Evolutionary conservation across 176 grass and related monocot genomes (phyloP).

Genomic region (Rhynchospora breviuscula): DNA sequence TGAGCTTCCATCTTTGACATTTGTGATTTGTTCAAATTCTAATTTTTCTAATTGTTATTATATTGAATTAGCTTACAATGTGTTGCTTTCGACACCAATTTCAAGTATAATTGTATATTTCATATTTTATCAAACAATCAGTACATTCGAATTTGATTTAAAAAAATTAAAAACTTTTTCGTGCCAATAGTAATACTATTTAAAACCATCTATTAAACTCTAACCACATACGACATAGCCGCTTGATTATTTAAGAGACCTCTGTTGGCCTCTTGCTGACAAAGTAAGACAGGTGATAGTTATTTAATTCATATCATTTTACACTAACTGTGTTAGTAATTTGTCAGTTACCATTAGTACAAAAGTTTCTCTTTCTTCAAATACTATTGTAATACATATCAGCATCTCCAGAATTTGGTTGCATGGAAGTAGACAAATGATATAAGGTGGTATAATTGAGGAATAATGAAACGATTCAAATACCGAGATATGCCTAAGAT

Average conservation of each 20-base stretch:
- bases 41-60: too few species aligned
- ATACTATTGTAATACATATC: not conserved
- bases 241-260: not conserved
- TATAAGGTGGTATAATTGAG: not conserved
- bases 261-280: not conserved
- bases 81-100: too few species aligned
- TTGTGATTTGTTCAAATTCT: too few species aligned
- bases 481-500: not conserved
- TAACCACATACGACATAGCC: not conserved
- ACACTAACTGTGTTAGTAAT: not conserved
- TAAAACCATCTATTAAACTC: not conserved
- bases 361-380: not conserved
- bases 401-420: not conserved
- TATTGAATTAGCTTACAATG: too few species aligned
- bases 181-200: too few species aligned
- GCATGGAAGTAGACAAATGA: not conserved
- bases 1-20: too few species aligned
- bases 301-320: not conserved
- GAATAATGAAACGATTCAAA: not conserved
- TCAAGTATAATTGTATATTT: too few species aligned
- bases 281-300: not conserved
- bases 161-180: too few species aligned
- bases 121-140: too few species aligned
- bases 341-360: not conserved
- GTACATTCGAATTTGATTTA: too few species aligned